Evolutionary conservation across 2,329 filamentous ascomycete species (phyloP).

Genomic region (Botrytis galanthina): DNA sequence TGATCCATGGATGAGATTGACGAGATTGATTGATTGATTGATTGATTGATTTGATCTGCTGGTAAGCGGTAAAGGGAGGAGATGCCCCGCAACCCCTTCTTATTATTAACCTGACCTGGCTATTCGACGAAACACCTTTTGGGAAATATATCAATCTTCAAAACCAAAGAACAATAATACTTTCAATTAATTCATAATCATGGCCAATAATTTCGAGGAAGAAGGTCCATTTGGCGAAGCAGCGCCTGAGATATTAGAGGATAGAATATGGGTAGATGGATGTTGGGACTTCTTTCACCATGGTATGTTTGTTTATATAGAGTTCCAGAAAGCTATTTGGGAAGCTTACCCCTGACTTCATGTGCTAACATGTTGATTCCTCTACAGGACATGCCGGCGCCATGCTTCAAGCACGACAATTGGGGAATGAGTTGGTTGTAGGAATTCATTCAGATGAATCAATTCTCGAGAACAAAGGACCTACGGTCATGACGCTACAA

Average conservation of each 20-base stretch:
- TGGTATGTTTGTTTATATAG: slow-evolving; percentile 50
- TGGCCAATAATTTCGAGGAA: slow-evolving; percentile 25
- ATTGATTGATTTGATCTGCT: slow-evolving; percentile 8
- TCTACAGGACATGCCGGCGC: slow-evolving; percentile 83
- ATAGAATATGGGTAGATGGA: slow-evolving; percentile 95
- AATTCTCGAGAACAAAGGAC: slow-evolving; percentile 95
- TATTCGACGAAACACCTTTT: neutral
- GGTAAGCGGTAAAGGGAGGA: slow-evolving; percentile 5
- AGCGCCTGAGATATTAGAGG: slow-evolving; percentile 45
- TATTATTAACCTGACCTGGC: neutral
- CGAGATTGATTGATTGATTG: neutral
- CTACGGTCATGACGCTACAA: slow-evolving; percentile 90
- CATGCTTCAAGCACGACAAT: slow-evolving; percentile 90
- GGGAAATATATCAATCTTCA: neutral
- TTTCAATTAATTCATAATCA: slow-evolving; percentile 16
- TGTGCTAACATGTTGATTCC: slow-evolving; percentile 4
- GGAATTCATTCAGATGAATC: slow-evolving; percentile 95
- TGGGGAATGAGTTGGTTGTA: slow-evolving; percentile 84
- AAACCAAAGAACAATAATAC: neutral
- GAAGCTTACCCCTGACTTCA: slow-evolving; percentile 5
- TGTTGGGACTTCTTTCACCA: slow-evolving; percentile 99
- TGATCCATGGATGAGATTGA: neutral
- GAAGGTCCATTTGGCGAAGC: slow-evolving; percentile 34
- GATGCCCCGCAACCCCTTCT: slow-evolving; percentile 5
- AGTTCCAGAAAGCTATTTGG: neutral